Percentiles rank a stretch among this genome's conserved stretches.
phyloP scores from a whole-genome alignment of 768 basidiomycete species.

The Gyrodon lividus region DNA sequence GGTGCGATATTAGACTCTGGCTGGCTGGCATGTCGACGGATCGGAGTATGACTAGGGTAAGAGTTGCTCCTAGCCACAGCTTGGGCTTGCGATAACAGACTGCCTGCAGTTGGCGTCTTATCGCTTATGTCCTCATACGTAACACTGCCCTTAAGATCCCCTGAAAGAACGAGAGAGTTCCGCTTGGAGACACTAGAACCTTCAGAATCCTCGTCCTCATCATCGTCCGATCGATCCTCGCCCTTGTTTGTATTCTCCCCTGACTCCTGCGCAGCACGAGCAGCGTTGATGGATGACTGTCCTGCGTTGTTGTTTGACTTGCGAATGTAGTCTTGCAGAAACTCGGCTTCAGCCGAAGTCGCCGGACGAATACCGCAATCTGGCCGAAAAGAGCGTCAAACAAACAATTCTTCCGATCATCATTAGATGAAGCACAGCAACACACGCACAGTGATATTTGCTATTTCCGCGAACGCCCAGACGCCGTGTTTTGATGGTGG shows the following conservation, averaged over 20 bases:
- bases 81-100: slow-evolving; percentile 75
- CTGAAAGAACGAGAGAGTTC: slow-evolving; percentile 66
- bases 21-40: slow-evolving; percentile 65
- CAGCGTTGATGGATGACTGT: slow-evolving; percentile 72
- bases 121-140: slow-evolving; percentile 70
- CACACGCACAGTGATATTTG: slow-evolving; percentile 87
- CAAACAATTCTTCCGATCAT: slow-evolving; percentile 31
- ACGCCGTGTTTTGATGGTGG: slow-evolving; percentile 92
- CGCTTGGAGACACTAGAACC: slow-evolving; percentile 74
- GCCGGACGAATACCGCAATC: slow-evolving; percentile 92
- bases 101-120: slow-evolving; percentile 84
- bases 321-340: slow-evolving; percentile 88
- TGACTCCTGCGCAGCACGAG: slow-evolving; percentile 68
- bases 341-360: slow-evolving; percentile 88
- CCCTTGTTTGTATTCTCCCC: slow-evolving; percentile 57
- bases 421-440: slow-evolving; percentile 33
- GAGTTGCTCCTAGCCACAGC: slow-evolving; percentile 53
- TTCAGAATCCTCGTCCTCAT: slow-evolving; percentile 85
- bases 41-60: slow-evolving; percentile 70
- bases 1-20: slow-evolving; percentile 55
- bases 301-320: slow-evolving; percentile 86
- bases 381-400: slow-evolving; percentile 35
- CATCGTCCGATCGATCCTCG: slow-evolving; percentile 78
- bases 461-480: slow-evolving; percentile 92
- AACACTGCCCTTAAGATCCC: slow-evolving; percentile 55